Percentiles rank a stretch among this genome's conserved stretches.
Conservation (phyloP, 345 rosid genomes). For the Raphanus raphanistrum region DNA sequence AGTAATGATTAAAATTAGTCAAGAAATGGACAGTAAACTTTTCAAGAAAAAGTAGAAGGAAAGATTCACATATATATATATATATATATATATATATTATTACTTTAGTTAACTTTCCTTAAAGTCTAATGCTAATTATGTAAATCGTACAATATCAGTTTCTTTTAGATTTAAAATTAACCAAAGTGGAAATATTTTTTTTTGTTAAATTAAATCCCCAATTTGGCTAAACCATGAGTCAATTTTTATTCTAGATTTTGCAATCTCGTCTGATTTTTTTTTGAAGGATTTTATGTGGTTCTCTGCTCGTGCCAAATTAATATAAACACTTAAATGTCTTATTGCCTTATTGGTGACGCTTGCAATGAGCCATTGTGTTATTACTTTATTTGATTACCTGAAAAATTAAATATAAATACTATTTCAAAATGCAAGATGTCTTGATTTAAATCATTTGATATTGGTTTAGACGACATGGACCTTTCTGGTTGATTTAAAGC, state of each 20-base stretch:
- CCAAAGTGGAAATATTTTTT: background rate
- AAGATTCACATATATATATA: background rate
- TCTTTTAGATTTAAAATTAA: background rate
- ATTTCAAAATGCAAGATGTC: constrained; percentile 16
- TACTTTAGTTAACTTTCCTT: constrained; percentile 22
- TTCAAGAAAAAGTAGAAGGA: constrained; percentile 14
- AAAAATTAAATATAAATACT: background rate
- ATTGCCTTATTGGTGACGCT: constrained; percentile 28
- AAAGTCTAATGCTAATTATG: constrained; percentile 14
- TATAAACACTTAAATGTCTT: background rate
- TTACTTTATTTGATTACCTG: constrained; percentile 22
- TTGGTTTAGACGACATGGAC: constrained; percentile 36
- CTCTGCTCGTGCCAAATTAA: constrained; percentile 22
- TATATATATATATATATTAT: background rate
- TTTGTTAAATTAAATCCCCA: background rate
- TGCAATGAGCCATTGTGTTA: constrained; percentile 25
- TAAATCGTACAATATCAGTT: background rate
- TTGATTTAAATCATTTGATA: constrained; percentile 16
- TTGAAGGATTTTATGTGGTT: background rate
- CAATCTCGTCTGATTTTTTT: constrained; percentile 2
- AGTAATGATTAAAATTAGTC: constrained; percentile 36
- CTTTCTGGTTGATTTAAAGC: constrained; percentile 41
- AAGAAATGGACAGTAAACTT: constrained; percentile 30
- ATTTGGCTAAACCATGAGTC: background rate
- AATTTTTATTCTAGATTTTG: background rate